Conservation (phyloP, 2,329 filamentous ascomycete genomes). For the Onygena corvina region DNA sequence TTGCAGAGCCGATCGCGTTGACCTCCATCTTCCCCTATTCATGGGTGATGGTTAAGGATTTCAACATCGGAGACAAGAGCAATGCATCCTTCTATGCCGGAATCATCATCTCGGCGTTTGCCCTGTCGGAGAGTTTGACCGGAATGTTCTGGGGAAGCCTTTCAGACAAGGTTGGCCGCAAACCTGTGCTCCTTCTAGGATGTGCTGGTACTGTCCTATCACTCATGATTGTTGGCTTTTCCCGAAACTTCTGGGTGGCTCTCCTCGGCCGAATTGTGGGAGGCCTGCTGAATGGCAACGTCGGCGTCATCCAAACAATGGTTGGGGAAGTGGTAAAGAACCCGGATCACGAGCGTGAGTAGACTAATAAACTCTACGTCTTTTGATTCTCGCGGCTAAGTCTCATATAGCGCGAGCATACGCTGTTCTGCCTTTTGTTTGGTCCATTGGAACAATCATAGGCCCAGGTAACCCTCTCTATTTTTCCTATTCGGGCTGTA, state of each 20-base stretch:
- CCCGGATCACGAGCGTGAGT: constrained; percentile 61
- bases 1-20: constrained; percentile 83
- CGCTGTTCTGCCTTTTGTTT: constrained; percentile 83
- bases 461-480: constrained; percentile 47
- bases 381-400: background rate
- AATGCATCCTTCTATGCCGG: constrained; percentile 83
- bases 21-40: constrained; percentile 91
- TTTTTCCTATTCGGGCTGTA: background rate
- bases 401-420: constrained; percentile 55
- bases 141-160: constrained; percentile 65
- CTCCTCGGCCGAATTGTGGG: constrained; percentile 65
- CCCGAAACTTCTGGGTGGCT: constrained; percentile 65
- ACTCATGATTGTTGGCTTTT: constrained; percentile 73
- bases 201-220: constrained; percentile 68
- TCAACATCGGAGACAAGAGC: constrained; percentile 56
- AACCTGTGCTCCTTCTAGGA: constrained; percentile 66
- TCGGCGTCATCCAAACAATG: constrained; percentile 85
- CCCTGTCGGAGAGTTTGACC: constrained; percentile 62
- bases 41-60: constrained; percentile 68
- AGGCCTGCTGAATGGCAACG: constrained; percentile 78
- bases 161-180: constrained; percentile 69
- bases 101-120: constrained; percentile 74
- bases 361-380: background rate
- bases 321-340: constrained; percentile 87
- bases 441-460: constrained; percentile 76